Percentiles rank a stretch among this genome's conserved stretches.
Evolutionary conservation across 768 basidiomycete genomes (phyloP).

Genomic region (Hirschioporus abietinus): DNA sequence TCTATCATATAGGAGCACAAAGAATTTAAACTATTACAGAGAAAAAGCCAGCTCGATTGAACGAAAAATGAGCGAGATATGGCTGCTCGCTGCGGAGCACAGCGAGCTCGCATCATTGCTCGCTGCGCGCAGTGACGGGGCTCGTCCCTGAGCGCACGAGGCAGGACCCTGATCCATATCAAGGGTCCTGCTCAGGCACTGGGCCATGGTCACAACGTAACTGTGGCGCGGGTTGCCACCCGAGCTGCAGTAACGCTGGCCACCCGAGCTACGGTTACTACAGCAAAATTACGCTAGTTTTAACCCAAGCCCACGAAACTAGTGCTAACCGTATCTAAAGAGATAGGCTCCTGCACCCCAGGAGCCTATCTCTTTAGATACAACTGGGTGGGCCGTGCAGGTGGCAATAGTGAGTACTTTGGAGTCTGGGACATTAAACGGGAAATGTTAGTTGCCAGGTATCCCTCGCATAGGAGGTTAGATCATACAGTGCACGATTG

Average conservation of each 20-base stretch:
- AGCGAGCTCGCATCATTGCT: not conserved
- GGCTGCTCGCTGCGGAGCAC: not conserved
- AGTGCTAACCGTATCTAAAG: too few relatives aligned
- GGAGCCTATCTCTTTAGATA: too few relatives aligned
- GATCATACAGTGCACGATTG: not conserved
- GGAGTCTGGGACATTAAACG: not conserved
- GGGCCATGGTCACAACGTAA: not conserved
- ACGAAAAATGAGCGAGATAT: not conserved
- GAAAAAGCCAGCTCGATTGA: not conserved
- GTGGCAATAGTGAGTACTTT: too few relatives aligned
- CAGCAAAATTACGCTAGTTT: too few relatives aligned
- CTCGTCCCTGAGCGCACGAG: not conserved
- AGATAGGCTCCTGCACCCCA: too few relatives aligned
- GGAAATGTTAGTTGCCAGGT: not conserved
- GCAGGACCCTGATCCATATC: not conserved
- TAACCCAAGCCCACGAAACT: too few relatives aligned
- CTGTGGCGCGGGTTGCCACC: too few relatives aligned
- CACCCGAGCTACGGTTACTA: too few relatives aligned
- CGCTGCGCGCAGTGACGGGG: not conserved
- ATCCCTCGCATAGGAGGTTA: not conserved
- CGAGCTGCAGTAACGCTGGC: not conserved
- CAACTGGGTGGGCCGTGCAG: too few relatives aligned
- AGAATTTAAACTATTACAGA: not conserved
- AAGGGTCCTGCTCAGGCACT: not conserved
- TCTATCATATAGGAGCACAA: too few relatives aligned